Evolutionary conservation across 805 yeast genomes (phyloP), one percentile per base, ranked within the genome.

Genomic region (Wickerhamomyces ciferrii): DNA sequence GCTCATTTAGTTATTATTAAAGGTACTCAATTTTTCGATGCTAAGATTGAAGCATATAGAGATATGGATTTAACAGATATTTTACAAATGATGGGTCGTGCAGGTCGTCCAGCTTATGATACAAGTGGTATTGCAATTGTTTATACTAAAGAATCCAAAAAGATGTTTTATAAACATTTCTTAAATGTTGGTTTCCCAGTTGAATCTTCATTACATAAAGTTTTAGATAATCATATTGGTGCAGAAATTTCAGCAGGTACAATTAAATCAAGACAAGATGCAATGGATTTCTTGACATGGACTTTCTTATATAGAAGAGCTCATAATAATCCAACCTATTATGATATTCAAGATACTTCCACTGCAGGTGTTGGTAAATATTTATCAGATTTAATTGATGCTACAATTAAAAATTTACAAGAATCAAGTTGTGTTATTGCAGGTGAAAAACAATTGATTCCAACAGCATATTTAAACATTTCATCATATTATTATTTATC

Each of bases 81-180:
- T 39, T 83, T 95, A 47, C 99, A 94, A 70, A 94, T 94, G 61
- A 94, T 94, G 72, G 99, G 99, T 56, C 86, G 99, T 70, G 99
- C 99, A 18, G 99, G 99, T 66, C 82, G 99, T 67, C 99, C 99
- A 1, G 98, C 96, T 54, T 94, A 81, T 63, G 96, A 94, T 53
- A 80, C 81, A 42, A 83, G 79, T 61, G 99, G 99, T 72, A 87
- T 89, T 10, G 98, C 98, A 67, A 83, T 90, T 36, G 74, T 95
- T 27, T 83, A 92, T 62, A 94, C 99, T 0, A 75, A 94, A 0
- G 75, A 76, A 47, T 97, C 92, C 52, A 73, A 80, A 44, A 69
- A 94, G 39, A 92, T 87, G 60, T 96, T 90, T 59, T 94, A 92
- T 60, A 78, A 94, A 23, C 83, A 94, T 1, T 74, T 91, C 32